phyloP scores from a whole-genome alignment of 129 eudicot species.

The Gnaphalium uliginosum region DNA sequence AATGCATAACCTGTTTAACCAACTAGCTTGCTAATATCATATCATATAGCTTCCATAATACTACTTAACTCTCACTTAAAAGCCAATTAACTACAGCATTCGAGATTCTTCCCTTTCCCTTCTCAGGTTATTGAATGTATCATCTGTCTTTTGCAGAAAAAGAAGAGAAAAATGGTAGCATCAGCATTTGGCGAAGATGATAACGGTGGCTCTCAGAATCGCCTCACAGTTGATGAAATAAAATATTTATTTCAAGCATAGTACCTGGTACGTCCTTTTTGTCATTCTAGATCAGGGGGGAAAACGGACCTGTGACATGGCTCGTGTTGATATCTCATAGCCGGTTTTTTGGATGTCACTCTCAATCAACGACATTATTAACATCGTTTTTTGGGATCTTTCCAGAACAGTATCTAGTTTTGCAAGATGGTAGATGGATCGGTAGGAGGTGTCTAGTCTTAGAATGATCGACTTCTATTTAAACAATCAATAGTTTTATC shows the following conservation, averaged over 20 bases:
- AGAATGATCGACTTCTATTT: slow-evolving; percentile 7
- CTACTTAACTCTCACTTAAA: neutral
- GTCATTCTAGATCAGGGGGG: slow-evolving; percentile 18
- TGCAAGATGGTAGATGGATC: slow-evolving; percentile 26
- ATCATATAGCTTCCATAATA: neutral
- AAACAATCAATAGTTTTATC: neutral
- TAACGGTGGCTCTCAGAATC: slow-evolving; percentile 55
- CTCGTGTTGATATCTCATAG: slow-evolving; percentile 3
- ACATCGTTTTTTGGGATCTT: slow-evolving; percentile 8
- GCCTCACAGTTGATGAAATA: slow-evolving; percentile 81
- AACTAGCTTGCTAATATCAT: neutral
- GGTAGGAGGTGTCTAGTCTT: slow-evolving; percentile 26
- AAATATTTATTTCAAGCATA: slow-evolving; percentile 68
- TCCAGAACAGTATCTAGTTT: slow-evolving; percentile 2
- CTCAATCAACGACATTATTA: slow-evolving; percentile 9
- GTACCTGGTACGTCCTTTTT: slow-evolving; percentile 15
- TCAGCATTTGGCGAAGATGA: slow-evolving; percentile 90
- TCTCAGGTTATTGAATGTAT: neutral
- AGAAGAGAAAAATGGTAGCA: slow-evolving; percentile 83
- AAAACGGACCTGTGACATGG: slow-evolving; percentile 2
- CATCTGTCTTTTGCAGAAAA: slow-evolving; percentile 53
- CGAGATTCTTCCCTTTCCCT: neutral
- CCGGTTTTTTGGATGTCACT: slow-evolving; percentile 24
- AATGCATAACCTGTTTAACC: neutral
- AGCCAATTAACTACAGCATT: neutral